Conservation (phyloP, 345 rosid species). For the Balakata baccata region DNA sequence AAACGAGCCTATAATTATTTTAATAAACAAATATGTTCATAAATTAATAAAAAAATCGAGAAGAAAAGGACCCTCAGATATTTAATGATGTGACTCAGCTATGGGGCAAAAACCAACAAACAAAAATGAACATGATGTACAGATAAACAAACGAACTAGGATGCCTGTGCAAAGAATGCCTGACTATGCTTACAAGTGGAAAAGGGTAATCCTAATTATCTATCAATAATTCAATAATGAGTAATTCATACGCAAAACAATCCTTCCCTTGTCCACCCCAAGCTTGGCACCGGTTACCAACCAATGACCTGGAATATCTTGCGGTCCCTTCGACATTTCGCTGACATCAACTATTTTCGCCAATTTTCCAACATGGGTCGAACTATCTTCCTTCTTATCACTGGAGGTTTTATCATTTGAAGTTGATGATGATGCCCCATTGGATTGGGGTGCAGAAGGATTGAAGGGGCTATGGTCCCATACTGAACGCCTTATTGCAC, state of each 20-base stretch:
- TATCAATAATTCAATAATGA: constrained; percentile 82
- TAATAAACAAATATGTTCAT: constrained; percentile 2
- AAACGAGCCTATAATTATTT: neutral
- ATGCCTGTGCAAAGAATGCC: constrained; percentile 66
- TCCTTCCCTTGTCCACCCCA: constrained; percentile 89
- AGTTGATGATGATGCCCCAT: constrained; percentile 61
- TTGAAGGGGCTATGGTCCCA: constrained; percentile 87
- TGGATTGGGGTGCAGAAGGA: constrained; percentile 32
- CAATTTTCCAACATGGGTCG: constrained; percentile 54
- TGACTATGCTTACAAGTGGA: constrained; percentile 34
- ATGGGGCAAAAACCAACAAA: constrained; percentile 18
- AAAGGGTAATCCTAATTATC: constrained; percentile 27
- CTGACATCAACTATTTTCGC: constrained; percentile 74
- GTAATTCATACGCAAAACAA: constrained; percentile 84
- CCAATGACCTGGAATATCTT: constrained; percentile 97
- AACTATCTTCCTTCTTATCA: constrained; percentile 63
- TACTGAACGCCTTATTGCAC: constrained; percentile 89
- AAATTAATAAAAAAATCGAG: constrained; percentile 13
- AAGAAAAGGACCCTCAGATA: neutral
- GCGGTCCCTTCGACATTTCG: constrained; percentile 90
- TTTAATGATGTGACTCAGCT: constrained; percentile 11
- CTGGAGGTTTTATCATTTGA: constrained; percentile 37
- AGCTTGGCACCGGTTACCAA: constrained; percentile 97
- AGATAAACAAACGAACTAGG: constrained; percentile 38
- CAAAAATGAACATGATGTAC: constrained; percentile 40